phyloP scores from a whole-genome alignment of 495 filamentous ascomycete genomes.

The Venustampulla echinocandica region DNA sequence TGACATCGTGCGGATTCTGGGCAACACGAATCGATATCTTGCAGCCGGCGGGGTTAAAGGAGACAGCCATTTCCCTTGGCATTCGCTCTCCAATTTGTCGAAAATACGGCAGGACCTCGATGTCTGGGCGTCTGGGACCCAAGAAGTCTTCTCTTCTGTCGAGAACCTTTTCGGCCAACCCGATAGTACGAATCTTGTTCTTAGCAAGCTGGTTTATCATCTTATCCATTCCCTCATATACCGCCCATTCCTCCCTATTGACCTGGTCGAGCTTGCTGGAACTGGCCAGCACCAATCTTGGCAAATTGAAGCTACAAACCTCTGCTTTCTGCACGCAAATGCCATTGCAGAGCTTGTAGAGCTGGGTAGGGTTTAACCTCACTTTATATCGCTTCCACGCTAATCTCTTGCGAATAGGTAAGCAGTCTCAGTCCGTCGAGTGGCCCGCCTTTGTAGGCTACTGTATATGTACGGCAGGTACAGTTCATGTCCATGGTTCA shows the following conservation, averaged over 20 bases:
- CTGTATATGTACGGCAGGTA: conserved; percentile 73
- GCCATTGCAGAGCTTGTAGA: conserved; percentile 78
- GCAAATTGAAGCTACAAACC: conserved; percentile 81
- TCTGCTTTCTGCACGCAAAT: conserved; percentile 81
- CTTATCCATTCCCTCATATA: conserved; percentile 78
- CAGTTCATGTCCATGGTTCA: conserved; percentile 75
- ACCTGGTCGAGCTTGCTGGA: conserved; percentile 67
- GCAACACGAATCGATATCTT: conserved; percentile 75
- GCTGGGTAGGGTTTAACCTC: conserved; percentile 38
- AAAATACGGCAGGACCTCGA: conserved; percentile 81
- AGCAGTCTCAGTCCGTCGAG: conserved; percentile 53
- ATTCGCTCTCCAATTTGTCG: conserved; percentile 71
- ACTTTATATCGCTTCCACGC: conserved; percentile 24
- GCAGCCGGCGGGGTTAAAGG: conserved; percentile 79
- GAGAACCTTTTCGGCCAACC: conserved; percentile 64
- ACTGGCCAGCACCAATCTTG: conserved; percentile 80
- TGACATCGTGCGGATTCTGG: conserved; percentile 72
- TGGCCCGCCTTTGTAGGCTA: conserved; percentile 80
- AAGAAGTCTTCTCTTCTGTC: conserved; percentile 53
- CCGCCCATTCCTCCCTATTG: conserved; percentile 75
- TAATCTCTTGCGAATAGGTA: conserved; percentile 9
- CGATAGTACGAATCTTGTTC: conserved; percentile 66
- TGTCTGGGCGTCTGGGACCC: conserved; percentile 72
- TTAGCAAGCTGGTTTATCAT: conserved; percentile 80
- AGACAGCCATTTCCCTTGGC: conserved; percentile 85